Evolutionary conservation across 495 filamentous ascomycete species (phyloP), one percentile per base, ranked within the genome.

Genomic region (Amorphotheca resinae): DNA sequence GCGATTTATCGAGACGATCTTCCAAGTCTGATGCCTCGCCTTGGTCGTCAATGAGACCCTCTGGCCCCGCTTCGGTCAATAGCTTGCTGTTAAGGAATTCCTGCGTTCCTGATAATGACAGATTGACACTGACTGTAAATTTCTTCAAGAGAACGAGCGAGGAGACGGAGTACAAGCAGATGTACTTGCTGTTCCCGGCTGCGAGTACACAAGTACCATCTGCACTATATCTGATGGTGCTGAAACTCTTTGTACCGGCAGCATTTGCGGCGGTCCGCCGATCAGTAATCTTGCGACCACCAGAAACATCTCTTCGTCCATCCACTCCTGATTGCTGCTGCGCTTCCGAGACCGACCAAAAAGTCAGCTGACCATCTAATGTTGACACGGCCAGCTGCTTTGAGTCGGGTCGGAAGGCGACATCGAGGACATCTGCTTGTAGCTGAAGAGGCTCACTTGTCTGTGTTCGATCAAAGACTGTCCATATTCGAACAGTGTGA

Each of bases 141-240:
- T 94, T 94, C 52, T 89, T 93, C 42, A 95, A 64, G n/a, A 98
- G 66, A 2, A 84, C 83, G 53, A 87, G 86, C 3, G 87, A 89
- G 33, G 72, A 72, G 17, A 91, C 84, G 38, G 91, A 87, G 60
- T 98, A 98, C 41, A 98, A 66, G 56, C 93, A 96, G 22, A 98
- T 93, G 56, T 86, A 95, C 64, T 95, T 98, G 74, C 85, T 94
- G 62, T 87, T 95, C 4, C 91, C 91, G 37, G 72, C 87, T 0
- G 87, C 89, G 31, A 98, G 67, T 17, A 96, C 69, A 58, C 88
- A 95, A 42, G 74, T 80, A 31, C 91, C 93, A 53, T 98, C 91
- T 1, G 85, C 78, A 51, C 83, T 91, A 64, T 95, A 98, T 31
- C 76, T 74, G 48, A 98, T 78, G 40, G 80, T 82, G 55, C 71